Evolutionary conservation across 108 stramenopile species (phyloP), one percentile per base, ranked within the genome.

Genomic region (Cyclotella cryptica): DNA sequence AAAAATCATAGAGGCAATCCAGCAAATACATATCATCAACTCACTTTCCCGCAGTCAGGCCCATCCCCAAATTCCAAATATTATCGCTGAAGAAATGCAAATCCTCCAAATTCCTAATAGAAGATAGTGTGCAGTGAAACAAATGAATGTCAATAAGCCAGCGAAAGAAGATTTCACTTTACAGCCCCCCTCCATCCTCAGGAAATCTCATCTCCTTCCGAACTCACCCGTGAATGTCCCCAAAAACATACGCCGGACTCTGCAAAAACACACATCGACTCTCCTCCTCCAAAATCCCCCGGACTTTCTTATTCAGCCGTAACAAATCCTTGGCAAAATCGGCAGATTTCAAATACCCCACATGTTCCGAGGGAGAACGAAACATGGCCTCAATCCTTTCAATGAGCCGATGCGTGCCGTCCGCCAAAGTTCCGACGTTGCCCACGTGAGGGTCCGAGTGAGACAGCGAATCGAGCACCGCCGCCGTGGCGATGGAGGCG

Each of bases 31-130:
- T 3, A 26, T 55, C 11, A 22, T 5, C 1, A 55, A 55, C 55
- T 55, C 24, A 55, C 55, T 55, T 55, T 55, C 99, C 99, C 3
- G 98, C 99, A 18, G 98, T 98, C 6, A 99, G 87, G 39, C 81
- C 77, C 94, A 98, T 97, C 10, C 99, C 99, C 58, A 98, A 86
- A 55, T 94, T 89, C 99, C 99, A 99, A 44, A 99, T 78, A 75
- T 99, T 98, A 77, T 99, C 98, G 15, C 84, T 77, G 69, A 99
- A 99, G 75, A 98, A 99, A 72, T 98, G 96, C 83, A 99, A 80
- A 84, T 99, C 99, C 81, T 98, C 98, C 29, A 99, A 75, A 76
- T 98, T 99, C 1, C 52, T 53, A n/a, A n/a, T n/a, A n/a, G n/a
- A n/a, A n/a, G n/a, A n/a, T n/a, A n/a, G n/a, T n/a, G n/a, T n/a